Percentiles rank a stretch among this genome's conserved stretches.
phyloP scores from a whole-genome alignment of 2,329 filamentous ascomycete species.

The Trichoderma atroviride region DNA sequence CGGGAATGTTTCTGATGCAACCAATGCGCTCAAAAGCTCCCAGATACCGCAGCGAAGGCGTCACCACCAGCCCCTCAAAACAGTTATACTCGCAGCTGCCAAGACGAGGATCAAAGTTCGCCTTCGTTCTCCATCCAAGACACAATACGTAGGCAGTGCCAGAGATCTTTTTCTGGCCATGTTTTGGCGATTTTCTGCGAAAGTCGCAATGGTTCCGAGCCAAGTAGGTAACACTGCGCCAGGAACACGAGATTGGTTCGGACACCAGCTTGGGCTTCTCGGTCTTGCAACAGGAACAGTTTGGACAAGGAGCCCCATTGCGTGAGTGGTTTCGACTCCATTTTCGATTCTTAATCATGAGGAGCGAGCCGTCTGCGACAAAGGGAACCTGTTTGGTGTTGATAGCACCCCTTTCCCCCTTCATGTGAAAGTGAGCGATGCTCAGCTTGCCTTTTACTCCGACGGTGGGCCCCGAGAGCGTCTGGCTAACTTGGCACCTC shows the following conservation, averaged over 20 bases:
- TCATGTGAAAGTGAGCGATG: background rate
- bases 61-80: slow-evolving; percentile 18
- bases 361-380: slow-evolving; percentile 5
- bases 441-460: background rate
- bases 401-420: background rate
- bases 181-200: background rate
- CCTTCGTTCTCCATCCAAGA: background rate
- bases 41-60: background rate
- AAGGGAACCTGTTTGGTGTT: background rate
- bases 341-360: background rate
- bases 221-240: background rate
- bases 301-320: background rate
- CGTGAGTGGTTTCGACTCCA: background rate
- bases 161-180: background rate
- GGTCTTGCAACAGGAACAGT: background rate
- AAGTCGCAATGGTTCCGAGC: background rate
- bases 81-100: too few relatives aligned
- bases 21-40: slow-evolving; percentile 11
- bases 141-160: background rate
- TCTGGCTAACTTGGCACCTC: background rate
- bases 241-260: background rate
- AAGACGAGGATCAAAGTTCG: background rate
- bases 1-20: slow-evolving; percentile 1
- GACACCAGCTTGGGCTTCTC: background rate
- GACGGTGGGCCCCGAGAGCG: background rate